Conservation (phyloP, 176 grass and related monocot species). For the Aegilops sharonensis region DNA sequence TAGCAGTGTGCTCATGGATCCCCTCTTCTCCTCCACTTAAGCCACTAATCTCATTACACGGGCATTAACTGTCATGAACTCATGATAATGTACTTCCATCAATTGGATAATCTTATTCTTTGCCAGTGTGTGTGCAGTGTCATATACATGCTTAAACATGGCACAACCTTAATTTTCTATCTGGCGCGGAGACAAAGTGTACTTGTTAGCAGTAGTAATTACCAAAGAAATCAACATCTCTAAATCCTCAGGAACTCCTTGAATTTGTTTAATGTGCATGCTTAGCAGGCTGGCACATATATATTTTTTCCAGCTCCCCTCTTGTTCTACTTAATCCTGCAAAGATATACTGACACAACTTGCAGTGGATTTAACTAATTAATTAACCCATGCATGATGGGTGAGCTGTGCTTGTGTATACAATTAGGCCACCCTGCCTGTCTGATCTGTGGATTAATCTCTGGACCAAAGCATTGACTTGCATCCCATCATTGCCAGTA, state of each 20-base stretch:
- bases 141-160: conserved; percentile 1
- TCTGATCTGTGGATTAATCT: conserved; percentile 29
- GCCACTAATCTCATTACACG: not conserved
- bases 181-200: not conserved
- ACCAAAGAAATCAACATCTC: not conserved
- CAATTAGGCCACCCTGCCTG: conserved; percentile 29
- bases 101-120: conserved; percentile 30
- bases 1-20: conserved; percentile 17
- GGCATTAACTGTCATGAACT: conserved; percentile 10
- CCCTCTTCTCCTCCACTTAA: conserved; percentile 44
- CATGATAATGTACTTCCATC: conserved; percentile 6
- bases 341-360: conserved; percentile 51
- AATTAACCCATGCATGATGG: conserved; percentile 9
- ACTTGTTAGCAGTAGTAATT: not conserved
- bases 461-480: conserved; percentile 46
- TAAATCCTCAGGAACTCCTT: not conserved
- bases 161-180: not conserved
- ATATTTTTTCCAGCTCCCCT: not conserved
- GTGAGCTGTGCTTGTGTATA: conserved; percentile 51
- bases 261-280: not conserved
- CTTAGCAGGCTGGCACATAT: not conserved
- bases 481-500: conserved; percentile 53
- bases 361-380: conserved; percentile 33
- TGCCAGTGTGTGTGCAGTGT: not conserved
- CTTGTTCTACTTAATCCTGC: conserved; percentile 16